phyloP scores from a whole-genome alignment of 2,329 filamentous ascomycete genomes.

The Diaporthe helianthi region DNA sequence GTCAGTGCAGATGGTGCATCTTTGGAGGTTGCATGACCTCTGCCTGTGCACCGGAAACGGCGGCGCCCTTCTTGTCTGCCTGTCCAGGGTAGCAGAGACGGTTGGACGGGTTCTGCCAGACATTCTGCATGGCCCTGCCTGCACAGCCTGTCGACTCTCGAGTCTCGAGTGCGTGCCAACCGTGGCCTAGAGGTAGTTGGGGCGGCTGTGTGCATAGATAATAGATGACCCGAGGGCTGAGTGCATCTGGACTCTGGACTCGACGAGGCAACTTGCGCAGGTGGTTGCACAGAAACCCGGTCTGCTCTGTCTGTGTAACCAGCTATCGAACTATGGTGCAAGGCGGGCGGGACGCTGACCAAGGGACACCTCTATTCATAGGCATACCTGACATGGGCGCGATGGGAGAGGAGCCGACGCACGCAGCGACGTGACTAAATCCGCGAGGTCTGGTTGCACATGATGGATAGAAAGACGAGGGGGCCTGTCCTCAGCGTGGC shows the following conservation, averaged over 20 bases:
- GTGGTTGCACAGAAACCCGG: slow-evolving; percentile 11
- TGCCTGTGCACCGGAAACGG: slow-evolving; percentile 7
- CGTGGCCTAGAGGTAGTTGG: background rate
- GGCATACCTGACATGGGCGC: slow-evolving; percentile 15
- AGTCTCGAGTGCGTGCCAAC: background rate
- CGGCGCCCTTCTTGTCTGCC: slow-evolving; percentile 1
- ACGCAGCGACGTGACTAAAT: slow-evolving; percentile 16
- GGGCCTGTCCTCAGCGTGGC: slow-evolving; percentile 14
- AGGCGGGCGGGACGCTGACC: slow-evolving; percentile 22
- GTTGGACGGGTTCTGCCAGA: background rate
- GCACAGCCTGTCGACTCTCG: slow-evolving; percentile 9
- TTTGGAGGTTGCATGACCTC: slow-evolving; percentile 22
- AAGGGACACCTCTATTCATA: slow-evolving; percentile 25
- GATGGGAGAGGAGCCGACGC: slow-evolving; percentile 17
- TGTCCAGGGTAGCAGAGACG: background rate
- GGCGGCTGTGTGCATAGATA: slow-evolving; percentile 17
- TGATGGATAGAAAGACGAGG: background rate
- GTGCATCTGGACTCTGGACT: background rate
- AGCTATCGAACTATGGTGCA: slow-evolving; percentile 1
- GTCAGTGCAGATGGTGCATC: slow-evolving; percentile 23
- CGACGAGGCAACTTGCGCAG: slow-evolving; percentile 9
- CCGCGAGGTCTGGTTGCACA: slow-evolving; percentile 22
- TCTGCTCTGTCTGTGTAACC: slow-evolving; percentile 20
- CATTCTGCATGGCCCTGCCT: background rate
- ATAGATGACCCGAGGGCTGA: slow-evolving; percentile 18